Base-by-base conservation (phyloP, 495 filamentous ascomycete species). In the Daldinia caldariorum region DNA sequence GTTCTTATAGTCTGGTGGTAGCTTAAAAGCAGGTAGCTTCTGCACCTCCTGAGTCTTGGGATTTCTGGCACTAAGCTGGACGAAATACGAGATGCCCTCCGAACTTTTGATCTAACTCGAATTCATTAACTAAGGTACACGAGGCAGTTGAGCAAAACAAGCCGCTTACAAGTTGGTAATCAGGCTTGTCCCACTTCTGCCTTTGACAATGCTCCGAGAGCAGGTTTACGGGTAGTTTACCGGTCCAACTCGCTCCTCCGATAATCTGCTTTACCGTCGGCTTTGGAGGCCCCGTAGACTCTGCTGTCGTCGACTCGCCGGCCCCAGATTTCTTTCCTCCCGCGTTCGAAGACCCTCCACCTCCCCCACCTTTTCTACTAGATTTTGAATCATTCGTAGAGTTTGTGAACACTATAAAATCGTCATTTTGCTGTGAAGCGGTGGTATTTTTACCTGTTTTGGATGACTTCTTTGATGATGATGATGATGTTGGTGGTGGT, bases 201-300 rank as follows among this genome's bases (percentile, higher is more conserved):
- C 94, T 94, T 78, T 97, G 93, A 74, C 92, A 96, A 81, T 97
- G 92, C 84, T 99, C 95, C 16, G 91, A 90, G 61, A 99, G 88
- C 76, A 99, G 84, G 75, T 94, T 95, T 58, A 97, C 91, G 3
- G 95, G 95, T 39, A 99, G 80, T 77, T 99, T 99, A 38, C 95
- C 95, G 0, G 95, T 99, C 96, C 96, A 99, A 76, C 93, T 97
- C 70, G 92, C 88, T 55, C 95, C 95, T 55, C 93, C 96, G 78
- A 99, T 97, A 62, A 99, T 81, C 69, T 92, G 89, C 79, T 93
- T 91, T 59, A 92, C 89, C 34, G 92, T 89, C 39, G 93, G 92
- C 71, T 90, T 91, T 66, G 93, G 93, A 20, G 88, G 88, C 0
- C 79, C 81, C 3, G 67, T 58, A 35, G 74, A 67, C 22, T 76